Base-by-base conservation (phyloP, 352 stramenopile species). In the Pythium plurisporium region DNA sequence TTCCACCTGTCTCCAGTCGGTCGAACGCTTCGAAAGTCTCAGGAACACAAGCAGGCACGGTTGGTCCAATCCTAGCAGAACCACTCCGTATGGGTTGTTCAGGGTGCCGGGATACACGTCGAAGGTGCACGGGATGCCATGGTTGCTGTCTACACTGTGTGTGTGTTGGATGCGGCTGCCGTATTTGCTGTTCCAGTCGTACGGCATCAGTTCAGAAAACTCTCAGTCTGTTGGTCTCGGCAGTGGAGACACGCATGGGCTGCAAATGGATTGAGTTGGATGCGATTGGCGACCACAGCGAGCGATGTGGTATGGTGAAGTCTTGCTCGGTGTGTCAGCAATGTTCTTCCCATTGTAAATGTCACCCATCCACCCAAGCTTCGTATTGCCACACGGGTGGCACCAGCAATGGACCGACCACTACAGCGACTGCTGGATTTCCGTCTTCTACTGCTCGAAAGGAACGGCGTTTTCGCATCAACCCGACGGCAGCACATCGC, bases 61-160 rank as follows among this genome's bases (percentile, higher is more conserved):
- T 59, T 36, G 22, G 29, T 7, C 19, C 50, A 14, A 31, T 49
- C 9, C 2, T 41, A 30, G 59, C 55, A 12, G 69, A 70, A 12
- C 73, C 81, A 33, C 47, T 87, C 29, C 76, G 76, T 8, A 83
- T 85, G 67, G 75, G 75, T 3, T 91, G 81, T 27, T 76, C 73
- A 20, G 76, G 76, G 0, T 91, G 82, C 30, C 75, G 75, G 9
- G 77, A 91, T 51, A 44, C 73, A 8, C 73, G 75, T 4, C 73
- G 79, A 8, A 74, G 79, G 23, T 91, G 82, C 34, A 86, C 77
- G 0, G 73, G 73, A 8, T 91, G 82, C 48, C 73, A 63, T 7
- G 75, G 74, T 1, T 91, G 82, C 52, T 87, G 75, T 42, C 57
- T 86, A 20, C 82, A 91, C 61, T 91, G 82, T 19, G 70, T 82